Base-by-base conservation (phyloP, 192 early-diverging fungal species). In the Globomyces pollinis-pini region DNA sequence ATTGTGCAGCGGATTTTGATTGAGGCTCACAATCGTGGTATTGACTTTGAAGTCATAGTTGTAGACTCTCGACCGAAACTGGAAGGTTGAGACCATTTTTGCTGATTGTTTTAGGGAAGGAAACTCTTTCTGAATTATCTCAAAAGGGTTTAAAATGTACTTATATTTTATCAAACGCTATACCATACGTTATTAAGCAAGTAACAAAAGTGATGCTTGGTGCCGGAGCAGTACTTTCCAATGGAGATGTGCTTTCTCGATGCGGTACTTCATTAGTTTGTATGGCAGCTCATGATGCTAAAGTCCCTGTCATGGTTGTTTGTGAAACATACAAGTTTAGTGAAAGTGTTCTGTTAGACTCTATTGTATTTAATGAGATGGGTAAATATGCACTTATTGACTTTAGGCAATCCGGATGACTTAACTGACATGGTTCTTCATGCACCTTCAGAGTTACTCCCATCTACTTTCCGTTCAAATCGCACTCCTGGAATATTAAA, bases 301-400 rank as follows among this genome's bases (percentile, higher is more conserved):
- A 90, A 66, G 81, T 97, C n/a, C 94, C 94, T 5, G 92, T 99
- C 20, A 93, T 99, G 70, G 90, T 91, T 3, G 78, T 86, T 50
- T 93, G 93, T 66, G 94, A 96, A 70, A 90, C 86, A 1, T 96
- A 94, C 74, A 99, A 99, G 76, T 98, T 99, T 59, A 85, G 84
- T 54, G 90, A 95, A 36, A 49, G 20, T 49, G 87, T 91, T 29
- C 89, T 94, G 69, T 71, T 99, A 18, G 96, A 99, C 71, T 91
- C 93, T 13, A 88, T 96, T 61, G 94, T 94, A 2, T 85, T 82
- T 88, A 99, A 99, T 70, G 96, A 99, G 69, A 81, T 94, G 55
- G 93, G 87, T 67, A 59, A 31, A 59, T 62, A 24, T 7, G 5
- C 9, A 13, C 15, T 34, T 34, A 1, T 43, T 62, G 20, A 65